Percentiles rank a stretch among this genome's conserved stretches.
phyloP scores from a whole-genome alignment of 768 basidiomycete species.

The Boletus pseudo-olivaceus region DNA sequence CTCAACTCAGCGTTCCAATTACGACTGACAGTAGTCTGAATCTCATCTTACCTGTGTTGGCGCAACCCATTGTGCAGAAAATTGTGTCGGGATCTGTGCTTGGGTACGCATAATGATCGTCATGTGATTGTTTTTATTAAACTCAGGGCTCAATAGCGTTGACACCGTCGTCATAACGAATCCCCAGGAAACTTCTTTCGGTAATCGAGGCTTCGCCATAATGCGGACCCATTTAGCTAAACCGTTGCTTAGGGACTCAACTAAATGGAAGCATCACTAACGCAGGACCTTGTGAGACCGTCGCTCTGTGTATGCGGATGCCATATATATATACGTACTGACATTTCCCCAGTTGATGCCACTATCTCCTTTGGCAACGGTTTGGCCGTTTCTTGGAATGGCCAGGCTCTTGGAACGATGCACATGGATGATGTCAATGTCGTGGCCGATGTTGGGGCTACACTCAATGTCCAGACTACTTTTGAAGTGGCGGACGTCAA shows the following conservation, averaged over 20 bases:
- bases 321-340: slow-evolving; percentile 1
- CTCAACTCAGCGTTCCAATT: slow-evolving; percentile 53
- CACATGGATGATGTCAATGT: slow-evolving; percentile 58
- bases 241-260: slow-evolving; percentile 37
- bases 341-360: slow-evolving; percentile 51
- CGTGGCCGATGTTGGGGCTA: slow-evolving; percentile 60
- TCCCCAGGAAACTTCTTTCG: slow-evolving; percentile 55
- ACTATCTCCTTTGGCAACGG: slow-evolving; percentile 62
- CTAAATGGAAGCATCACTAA: slow-evolving; percentile 64
- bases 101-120: slow-evolving; percentile 36
- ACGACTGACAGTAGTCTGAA: slow-evolving; percentile 59
- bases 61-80: slow-evolving; percentile 71
- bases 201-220: slow-evolving; percentile 27
- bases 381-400: slow-evolving; percentile 58
- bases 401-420: slow-evolving; percentile 54
- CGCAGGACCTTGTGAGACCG: slow-evolving; percentile 64
- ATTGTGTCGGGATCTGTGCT: slow-evolving; percentile 57
- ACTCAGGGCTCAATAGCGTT: slow-evolving; percentile 37
- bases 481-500: slow-evolving; percentile 58
- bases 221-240: slow-evolving; percentile 1
- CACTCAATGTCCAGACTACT: slow-evolving; percentile 47
- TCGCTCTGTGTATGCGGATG: not conserved
- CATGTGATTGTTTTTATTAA: not conserved
- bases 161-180: slow-evolving; percentile 59
- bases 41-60: slow-evolving; percentile 64